Percentiles rank a stretch among this genome's conserved stretches.
These are phyloP conservation scores for Cladosporium oxysporum DNA, from an alignment of 2,329 filamentous ascomycete genomes.

Conservation along the genomic window DNA sequence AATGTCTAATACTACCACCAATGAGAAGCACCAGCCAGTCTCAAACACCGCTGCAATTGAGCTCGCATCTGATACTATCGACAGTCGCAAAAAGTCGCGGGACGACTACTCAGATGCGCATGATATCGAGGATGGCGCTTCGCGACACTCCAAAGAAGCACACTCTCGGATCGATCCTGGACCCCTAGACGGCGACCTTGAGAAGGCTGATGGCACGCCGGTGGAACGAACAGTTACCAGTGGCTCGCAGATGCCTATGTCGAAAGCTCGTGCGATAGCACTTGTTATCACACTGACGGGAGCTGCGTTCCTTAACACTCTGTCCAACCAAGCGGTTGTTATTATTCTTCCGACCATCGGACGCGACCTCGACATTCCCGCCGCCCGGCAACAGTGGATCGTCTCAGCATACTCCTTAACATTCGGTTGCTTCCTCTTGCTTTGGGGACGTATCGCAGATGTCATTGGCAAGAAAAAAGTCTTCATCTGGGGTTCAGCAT, in stretches of 20 bases:
- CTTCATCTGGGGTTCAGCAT: constrained; percentile 65
- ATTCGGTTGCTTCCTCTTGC: constrained; percentile 67
- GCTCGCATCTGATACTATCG: neutral
- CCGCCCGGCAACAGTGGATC: constrained; percentile 55
- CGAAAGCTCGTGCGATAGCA: constrained; percentile 33
- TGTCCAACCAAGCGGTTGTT: constrained; percentile 38
- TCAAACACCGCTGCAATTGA: neutral
- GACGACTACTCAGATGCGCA: neutral
- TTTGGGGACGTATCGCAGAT: constrained; percentile 69
- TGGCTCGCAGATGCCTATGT: constrained; percentile 27
- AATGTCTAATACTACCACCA: constrained; percentile 14
- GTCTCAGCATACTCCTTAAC: constrained; percentile 66
- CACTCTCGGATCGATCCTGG: neutral
- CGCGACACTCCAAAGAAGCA: constrained; percentile 5
- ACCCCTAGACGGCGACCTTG: neutral
- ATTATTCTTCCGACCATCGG: constrained; percentile 39
- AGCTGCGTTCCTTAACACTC: constrained; percentile 37
- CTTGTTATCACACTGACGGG: constrained; percentile 35
- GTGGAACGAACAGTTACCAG: constrained; percentile 21
- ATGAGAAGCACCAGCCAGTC: neutral
- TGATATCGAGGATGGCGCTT: neutral
- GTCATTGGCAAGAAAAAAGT: constrained; percentile 66
- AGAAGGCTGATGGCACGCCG: constrained; percentile 2
- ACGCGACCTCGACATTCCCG: constrained; percentile 34
- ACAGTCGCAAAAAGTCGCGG: constrained; percentile 1